These are phyloP conservation scores for Fraxinus paxiana DNA, from an alignment of 305 asterid species.

Conservation along the genomic window DNA sequence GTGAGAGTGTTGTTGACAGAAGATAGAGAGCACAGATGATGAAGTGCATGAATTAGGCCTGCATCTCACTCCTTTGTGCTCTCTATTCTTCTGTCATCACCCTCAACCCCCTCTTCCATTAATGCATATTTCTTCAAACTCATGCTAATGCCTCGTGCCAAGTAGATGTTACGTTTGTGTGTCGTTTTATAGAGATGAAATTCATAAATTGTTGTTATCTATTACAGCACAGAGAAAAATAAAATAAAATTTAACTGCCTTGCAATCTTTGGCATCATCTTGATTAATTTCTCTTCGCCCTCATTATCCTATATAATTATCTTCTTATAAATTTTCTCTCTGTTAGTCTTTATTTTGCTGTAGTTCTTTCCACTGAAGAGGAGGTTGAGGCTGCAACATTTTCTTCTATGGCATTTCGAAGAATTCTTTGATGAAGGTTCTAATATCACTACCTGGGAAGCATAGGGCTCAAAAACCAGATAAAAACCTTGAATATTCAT, in stretches of 20 bases:
- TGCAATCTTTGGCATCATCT: neutral
- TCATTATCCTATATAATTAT: neutral
- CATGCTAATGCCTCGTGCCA: neutral
- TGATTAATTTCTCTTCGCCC: neutral
- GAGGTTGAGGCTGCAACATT: neutral
- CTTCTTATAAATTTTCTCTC: neutral
- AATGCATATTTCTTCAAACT: neutral
- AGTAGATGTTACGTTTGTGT: neutral
- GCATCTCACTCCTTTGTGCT: conserved; percentile 42
- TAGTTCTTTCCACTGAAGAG: neutral
- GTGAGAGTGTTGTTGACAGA: conserved; percentile 42
- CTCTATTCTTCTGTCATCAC: conserved; percentile 51
- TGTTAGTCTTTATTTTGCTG: neutral
- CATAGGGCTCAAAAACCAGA: neutral
- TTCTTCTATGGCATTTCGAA: neutral
- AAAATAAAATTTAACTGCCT: neutral
- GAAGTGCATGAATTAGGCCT: conserved; percentile 26
- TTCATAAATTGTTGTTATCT: neutral
- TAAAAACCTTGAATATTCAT: neutral
- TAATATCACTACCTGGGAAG: neutral
- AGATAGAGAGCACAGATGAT: conserved; percentile 58
- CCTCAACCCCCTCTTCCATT: conserved; percentile 26
- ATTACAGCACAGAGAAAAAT: neutral
- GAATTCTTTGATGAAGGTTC: neutral
- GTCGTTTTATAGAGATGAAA: neutral